These are phyloP conservation scores for Coffea eugenioides DNA, from an alignment of 257 asterid genomes.

Conservation along the genomic window DNA sequence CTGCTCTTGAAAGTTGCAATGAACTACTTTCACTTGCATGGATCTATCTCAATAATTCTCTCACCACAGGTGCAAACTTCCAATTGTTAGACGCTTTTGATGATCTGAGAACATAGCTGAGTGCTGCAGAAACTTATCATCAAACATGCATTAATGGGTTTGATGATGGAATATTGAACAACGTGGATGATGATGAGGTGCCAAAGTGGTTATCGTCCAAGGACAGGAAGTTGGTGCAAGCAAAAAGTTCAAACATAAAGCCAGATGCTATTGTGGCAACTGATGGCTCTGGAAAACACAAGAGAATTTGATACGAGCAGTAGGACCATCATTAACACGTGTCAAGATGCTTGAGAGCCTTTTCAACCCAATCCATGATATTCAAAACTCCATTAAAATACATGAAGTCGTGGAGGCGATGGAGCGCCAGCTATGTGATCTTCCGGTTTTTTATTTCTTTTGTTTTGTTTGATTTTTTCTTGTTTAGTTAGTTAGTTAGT, in stretches of 20 bases:
- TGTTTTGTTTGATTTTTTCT: too few species aligned
- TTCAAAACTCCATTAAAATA: too few species aligned
- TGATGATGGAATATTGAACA: slow-evolving; percentile 16
- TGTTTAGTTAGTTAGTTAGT: too few species aligned
- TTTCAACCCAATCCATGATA: too few species aligned
- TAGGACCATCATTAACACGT: too few species aligned
- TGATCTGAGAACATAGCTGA: slow-evolving; percentile 69
- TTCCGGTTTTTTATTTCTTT: too few species aligned
- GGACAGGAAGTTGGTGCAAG: slow-evolving; percentile 41
- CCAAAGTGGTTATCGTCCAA: slow-evolving; percentile 45
- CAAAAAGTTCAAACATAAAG: slow-evolving; percentile 19
- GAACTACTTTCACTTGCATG: slow-evolving; percentile 35
- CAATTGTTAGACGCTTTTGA: slow-evolving; percentile 30
- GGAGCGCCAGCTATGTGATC: too few species aligned
- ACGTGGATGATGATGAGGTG: slow-evolving; percentile 11
- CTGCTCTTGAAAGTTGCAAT: slow-evolving; percentile 33
- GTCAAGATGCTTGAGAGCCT: too few species aligned
- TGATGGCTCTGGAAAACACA: slow-evolving; percentile 43
- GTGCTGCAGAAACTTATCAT: slow-evolving; percentile 65
- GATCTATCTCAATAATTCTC: slow-evolving; percentile 44
- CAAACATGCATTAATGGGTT: slow-evolving; percentile 66
- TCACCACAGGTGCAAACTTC: slow-evolving; percentile 22
- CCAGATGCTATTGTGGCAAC: slow-evolving; percentile 42
- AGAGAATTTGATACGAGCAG: not conserved
- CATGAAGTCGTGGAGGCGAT: too few species aligned